A percentile compares a stretch with the other conserved stretches of the same genome.
phyloP scores from a whole-genome alignment of 257 asterid genomes.

The Nicotiana benthamiana region DNA sequence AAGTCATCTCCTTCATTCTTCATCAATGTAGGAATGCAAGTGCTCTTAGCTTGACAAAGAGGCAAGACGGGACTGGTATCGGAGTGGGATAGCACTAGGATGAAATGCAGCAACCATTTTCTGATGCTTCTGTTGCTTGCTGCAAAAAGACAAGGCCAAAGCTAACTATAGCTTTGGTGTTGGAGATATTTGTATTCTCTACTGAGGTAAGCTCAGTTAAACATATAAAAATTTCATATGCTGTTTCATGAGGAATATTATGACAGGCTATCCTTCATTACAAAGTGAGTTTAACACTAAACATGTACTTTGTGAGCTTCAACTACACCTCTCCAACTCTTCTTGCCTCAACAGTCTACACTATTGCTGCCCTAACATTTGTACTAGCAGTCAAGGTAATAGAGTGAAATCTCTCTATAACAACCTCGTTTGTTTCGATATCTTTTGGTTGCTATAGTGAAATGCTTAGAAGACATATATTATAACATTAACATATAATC shows the following conservation, averaged over 20 bases:
- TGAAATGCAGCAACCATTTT: neutral
- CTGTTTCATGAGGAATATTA: neutral
- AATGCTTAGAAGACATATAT: no score
- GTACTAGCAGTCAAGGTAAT: slow-evolving; percentile 65
- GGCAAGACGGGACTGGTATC: no score
- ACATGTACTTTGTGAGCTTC: slow-evolving; percentile 66
- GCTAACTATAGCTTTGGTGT: slow-evolving; percentile 37
- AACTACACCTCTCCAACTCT: slow-evolving; percentile 56
- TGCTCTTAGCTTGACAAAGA: neutral
- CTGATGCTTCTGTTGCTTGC: neutral
- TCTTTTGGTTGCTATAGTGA: no score
- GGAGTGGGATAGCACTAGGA: no score
- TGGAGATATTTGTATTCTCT: slow-evolving; percentile 52
- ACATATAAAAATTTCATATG: neutral
- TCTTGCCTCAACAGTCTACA: slow-evolving; percentile 56
- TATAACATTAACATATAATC: no score
- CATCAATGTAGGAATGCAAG: neutral
- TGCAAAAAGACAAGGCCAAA: slow-evolving; percentile 61
- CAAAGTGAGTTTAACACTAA: slow-evolving; percentile 64
- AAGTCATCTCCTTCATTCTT: neutral
- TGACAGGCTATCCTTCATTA: neutral
- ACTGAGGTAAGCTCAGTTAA: slow-evolving; percentile 41
- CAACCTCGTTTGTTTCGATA: no score
- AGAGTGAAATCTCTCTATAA: no score
- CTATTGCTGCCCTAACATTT: slow-evolving; percentile 63